Evolutionary conservation across 768 basidiomycete species (phyloP), one percentile per base, ranked within the genome.

Genomic region (Sarcodon aspratus): DNA sequence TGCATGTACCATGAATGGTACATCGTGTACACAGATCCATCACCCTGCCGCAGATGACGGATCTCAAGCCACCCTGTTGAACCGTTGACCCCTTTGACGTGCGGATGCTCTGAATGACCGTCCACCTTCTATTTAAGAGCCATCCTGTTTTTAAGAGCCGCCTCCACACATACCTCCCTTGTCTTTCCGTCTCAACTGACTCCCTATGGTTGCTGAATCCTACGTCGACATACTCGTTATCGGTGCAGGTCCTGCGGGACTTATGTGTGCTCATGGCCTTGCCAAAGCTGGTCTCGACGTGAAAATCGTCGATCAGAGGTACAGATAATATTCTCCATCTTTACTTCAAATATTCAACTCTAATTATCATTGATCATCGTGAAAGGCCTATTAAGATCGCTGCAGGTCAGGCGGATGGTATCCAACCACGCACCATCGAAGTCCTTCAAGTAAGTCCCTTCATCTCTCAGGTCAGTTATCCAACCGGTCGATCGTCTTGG

Each of bases 391-490:
- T 33, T 2, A 67, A 62, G 48, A 65, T 76, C 17, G 49, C 63
- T 4, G 70, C 69, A 3, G 76, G 76, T 36, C 76, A 76, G 53
- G 76, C 77, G 2, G 76, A 78, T 50, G 76, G 76, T 33, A 75
- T 77, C 44, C 73, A 76, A 47, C 73, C 76, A 1, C 69, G 76
- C 27, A 76, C 76, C 1, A 68, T 74, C 46, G 76, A 78, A 53
- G 71, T 78, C 9, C 57, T 78, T 27, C 71, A 76, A 61, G 74
- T 64, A 21, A 27, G 57, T 27, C 21, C 10, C 33, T 18, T 18
- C 2, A 12, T 4, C n/a, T 32, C 11, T 8, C n/a, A n/a, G 3
- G 40, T 11, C 21, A 18, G 31, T 7, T 3, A 15, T 21, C 35
- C 33, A 15, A 21, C 52, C 35, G 33, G 40, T 1, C 43, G 47